Evolutionary conservation across 2,329 filamentous ascomycete genomes (phyloP), one percentile per base, ranked within the genome.

Genomic region (Xylaria sp.): DNA sequence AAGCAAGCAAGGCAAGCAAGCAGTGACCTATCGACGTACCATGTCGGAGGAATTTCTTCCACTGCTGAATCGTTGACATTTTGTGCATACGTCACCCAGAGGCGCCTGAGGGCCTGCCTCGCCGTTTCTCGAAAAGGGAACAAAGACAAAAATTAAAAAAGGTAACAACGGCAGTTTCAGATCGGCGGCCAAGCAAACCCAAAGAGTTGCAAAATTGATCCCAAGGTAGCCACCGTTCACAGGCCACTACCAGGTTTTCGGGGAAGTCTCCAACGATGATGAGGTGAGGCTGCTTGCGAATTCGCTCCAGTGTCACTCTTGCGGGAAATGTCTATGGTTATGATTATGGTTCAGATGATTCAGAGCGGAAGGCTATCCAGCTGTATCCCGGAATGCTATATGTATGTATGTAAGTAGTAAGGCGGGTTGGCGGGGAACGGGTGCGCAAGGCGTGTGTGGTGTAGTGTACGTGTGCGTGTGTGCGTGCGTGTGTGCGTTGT

Each of bases 41-140:
- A 80, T 97, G 93, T 63, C 93, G 90, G 76, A 97, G 94, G 76
- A 97, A 95, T 76, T 97, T 97, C 78, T 97, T 97, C 67, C 97
- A 85, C 72, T 94, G 94, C 78, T 97, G 93, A 78, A 97, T 96
- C 63, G 84, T 85, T 68, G 83, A 86, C 83, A 86, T 86, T 40
- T 63, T 72, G 62, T 52, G 34, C 57, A 53, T 54, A 66, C 56
- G 66, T 68, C 63, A 67, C 64, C 47, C 22, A 45, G 54, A 45
- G 48, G 39, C 50, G 39, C 38, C 52, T 58, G 44, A n/a, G 34
- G 24, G 47, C 26, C 48, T 41, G 48, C 29, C 48, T 51, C 46
- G 43, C 50, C 44, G 48, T 57, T 38, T 52, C 48, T 49, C 39
- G 49, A 43, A 43, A 44, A 56, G 55, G 47, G 54, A 52, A 57